These are phyloP conservation scores for Saccharomyces hybrid DNA, from an alignment of 1,139 yeast genomes.

Conservation along the genomic window DNA sequence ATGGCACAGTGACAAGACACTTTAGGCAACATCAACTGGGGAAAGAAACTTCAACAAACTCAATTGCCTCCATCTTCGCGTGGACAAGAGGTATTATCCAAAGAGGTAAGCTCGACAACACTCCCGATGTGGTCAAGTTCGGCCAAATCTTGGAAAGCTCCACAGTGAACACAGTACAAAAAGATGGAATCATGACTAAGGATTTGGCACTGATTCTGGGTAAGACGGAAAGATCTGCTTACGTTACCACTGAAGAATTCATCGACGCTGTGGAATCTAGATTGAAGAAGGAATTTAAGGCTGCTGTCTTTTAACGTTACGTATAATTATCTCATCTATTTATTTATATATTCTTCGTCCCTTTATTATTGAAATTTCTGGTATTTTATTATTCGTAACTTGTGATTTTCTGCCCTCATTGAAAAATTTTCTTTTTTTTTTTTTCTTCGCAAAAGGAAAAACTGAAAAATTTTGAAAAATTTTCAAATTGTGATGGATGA, in stretches of 20 bases:
- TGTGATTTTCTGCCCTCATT: not conserved
- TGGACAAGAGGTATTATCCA: constrained; percentile 91
- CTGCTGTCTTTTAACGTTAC: not conserved
- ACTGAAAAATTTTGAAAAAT: not conserved
- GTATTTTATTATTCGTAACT: not conserved
- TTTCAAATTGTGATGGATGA: not conserved
- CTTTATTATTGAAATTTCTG: not conserved
- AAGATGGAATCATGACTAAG: constrained; percentile 88
- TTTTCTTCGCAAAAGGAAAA: not conserved
- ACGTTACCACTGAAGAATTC: constrained; percentile 87
- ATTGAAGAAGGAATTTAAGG: constrained; percentile 28
- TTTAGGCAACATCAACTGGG: constrained; percentile 92
- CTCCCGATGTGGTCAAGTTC: constrained; percentile 76
- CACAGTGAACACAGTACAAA: constrained; percentile 75
- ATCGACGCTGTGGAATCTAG: constrained; percentile 68
- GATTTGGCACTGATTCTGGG: constrained; percentile 87
- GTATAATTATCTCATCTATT: not conserved
- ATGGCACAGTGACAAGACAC: constrained; percentile 95
- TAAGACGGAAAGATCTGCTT: constrained; percentile 67
- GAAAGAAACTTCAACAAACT: constrained; percentile 94
- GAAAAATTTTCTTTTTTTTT: not conserved
- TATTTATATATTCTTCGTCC: not conserved
- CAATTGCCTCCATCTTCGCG: constrained; percentile 95
- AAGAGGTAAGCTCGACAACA: constrained; percentile 81
- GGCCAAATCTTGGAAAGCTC: constrained; percentile 75